These are phyloP conservation scores for Phytophthora cajani DNA, from an alignment of 352 stramenopile species.

Conservation along the genomic window DNA sequence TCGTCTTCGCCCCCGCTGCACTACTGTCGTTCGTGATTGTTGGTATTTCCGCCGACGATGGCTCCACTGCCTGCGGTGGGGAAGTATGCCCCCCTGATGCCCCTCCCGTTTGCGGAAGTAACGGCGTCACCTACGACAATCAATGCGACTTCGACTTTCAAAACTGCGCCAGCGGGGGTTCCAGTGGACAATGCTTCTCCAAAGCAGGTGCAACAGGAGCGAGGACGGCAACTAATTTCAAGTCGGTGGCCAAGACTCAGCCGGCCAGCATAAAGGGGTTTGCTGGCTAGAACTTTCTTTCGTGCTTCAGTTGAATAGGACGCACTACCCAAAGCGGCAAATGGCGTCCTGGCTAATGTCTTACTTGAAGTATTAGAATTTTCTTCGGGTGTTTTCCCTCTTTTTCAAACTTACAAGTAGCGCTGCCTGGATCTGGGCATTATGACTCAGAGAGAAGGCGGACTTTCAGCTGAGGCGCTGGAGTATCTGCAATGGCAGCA, in stretches of 20 bases:
- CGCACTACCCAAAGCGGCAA: no score
- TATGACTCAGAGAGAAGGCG: not conserved
- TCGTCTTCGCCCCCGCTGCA: not conserved
- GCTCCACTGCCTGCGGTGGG: not conserved
- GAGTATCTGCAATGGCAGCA: not conserved
- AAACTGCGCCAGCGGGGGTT: not conserved
- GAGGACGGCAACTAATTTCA: not conserved
- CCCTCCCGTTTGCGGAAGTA: not conserved
- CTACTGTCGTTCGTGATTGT: not conserved
- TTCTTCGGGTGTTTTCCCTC: no score
- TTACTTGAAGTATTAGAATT: no score
- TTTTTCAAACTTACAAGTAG: no score
- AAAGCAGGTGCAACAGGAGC: not conserved
- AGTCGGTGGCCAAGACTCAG: not conserved
- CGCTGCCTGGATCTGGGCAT: not conserved
- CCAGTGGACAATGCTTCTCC: not conserved
- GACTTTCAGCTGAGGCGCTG: not conserved
- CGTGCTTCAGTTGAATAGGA: not conserved
- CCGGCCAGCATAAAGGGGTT: not conserved
- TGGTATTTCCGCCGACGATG: not conserved
- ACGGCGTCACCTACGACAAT: not conserved
- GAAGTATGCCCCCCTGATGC: not conserved
- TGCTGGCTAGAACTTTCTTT: not conserved
- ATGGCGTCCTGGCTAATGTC: no score
- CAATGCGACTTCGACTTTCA: not conserved